Evolutionary conservation across 1,284 basidiomycete genomes (phyloP), one percentile per base, ranked within the genome.

Genomic region (Tetrapyrgos nigripes): DNA sequence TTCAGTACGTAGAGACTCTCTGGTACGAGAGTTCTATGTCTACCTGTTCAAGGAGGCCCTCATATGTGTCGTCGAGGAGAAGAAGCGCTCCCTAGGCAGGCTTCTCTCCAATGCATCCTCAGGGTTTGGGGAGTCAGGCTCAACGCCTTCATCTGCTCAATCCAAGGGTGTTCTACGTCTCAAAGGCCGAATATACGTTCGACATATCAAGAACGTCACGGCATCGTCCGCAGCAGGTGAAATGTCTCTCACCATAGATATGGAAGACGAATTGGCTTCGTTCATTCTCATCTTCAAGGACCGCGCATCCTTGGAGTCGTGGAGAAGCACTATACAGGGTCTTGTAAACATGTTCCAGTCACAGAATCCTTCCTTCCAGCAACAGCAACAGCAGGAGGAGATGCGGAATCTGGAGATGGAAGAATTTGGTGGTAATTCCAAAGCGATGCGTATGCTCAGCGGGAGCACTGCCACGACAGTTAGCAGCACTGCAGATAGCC

Each of bases 1-100:
- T 28, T 88, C 87, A 46, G 94, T 98, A 44, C 85, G 95, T 49
- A 89, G 96, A 57, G 94, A 96, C 66, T 78, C 88, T 10, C 87
- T 95, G 56, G 88, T 95, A 26, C 86, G 94, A 57, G 93, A 97
- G 71, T 96, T 97, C 73, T 93, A 91, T 70, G 93, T 98, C 58
- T 98, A 98, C 75, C 85, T 99, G 43, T 98, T 98, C 85, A 89
- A 91, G 68, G 94, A 98, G 70, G 97, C 97, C 10, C 90, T 99
- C 60, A 94, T 98, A 61, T 99, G 96, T 73, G 93, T 98, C 14
- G 87, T 93, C 23, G 97, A 98, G 72, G 96, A 98, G 76, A 92
- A 91, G 78, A 95, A 93, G 69, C 88, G 90, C 23, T 82, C 88
- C 1, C 78, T 94, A 1, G 88, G 88, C 4, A 83, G 92, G 50